These are phyloP conservation scores for Colletotrichum tropicale DNA, from an alignment of 2,329 filamentous ascomycete species.

Conservation along the genomic window DNA sequence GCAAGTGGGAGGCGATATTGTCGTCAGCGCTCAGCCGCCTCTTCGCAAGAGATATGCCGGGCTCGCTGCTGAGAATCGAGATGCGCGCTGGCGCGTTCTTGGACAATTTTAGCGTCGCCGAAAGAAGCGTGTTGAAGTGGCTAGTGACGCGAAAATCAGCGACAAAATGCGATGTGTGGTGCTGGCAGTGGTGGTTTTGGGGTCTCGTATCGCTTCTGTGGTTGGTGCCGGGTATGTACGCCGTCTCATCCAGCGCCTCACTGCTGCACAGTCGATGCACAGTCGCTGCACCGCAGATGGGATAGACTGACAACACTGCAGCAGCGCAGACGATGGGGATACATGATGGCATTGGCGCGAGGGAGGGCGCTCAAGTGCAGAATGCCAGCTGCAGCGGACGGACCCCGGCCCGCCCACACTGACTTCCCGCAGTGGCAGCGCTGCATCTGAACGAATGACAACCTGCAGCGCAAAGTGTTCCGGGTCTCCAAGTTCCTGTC, in stretches of 20 bases:
- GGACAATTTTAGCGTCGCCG: neutral
- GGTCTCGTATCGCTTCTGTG: neutral
- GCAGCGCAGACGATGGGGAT: neutral
- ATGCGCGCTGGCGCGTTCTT: neutral
- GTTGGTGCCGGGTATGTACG: neutral
- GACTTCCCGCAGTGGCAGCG: neutral
- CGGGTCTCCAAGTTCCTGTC: neutral
- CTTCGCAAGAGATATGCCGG: neutral
- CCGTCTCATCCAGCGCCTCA: slow-evolving; percentile 2
- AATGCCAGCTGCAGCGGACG: neutral
- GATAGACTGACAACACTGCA: neutral
- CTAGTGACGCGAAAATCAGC: neutral
- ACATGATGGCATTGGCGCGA: neutral
- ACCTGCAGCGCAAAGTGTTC: neutral
- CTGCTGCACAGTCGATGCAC: neutral
- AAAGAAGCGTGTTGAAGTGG: neutral
- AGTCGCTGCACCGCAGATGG: neutral
- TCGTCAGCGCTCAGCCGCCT: slow-evolving; percentile 5
- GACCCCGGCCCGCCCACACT: neutral
- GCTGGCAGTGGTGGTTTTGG: neutral
- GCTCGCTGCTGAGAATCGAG: neutral
- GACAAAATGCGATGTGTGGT: neutral
- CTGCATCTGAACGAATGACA: neutral
- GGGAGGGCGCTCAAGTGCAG: neutral
- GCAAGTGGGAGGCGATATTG: neutral